These are phyloP conservation scores for Lepiota brunneoincarnata DNA, from an alignment of 768 basidiomycete species.

Conservation along the genomic window DNA sequence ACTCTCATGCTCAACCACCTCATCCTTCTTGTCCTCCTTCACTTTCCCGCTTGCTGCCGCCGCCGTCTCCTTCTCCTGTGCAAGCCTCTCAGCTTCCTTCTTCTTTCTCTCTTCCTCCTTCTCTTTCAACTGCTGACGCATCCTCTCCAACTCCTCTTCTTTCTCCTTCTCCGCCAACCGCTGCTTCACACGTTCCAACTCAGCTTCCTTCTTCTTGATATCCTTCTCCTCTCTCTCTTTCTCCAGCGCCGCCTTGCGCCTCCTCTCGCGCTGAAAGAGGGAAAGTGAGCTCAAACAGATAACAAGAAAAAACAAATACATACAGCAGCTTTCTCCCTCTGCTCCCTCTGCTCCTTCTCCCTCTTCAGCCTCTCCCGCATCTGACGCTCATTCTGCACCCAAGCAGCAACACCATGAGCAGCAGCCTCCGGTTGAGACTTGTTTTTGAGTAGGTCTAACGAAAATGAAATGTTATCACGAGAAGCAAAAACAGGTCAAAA, in stretches of 20 bases:
- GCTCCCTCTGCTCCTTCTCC: constrained; percentile 71
- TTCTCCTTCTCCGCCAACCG: constrained; percentile 53
- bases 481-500: background rate
- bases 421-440: constrained; percentile 81
- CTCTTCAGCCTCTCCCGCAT: constrained; percentile 70
- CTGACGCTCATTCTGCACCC: constrained; percentile 75
- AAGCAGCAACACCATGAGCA: constrained; percentile 59
- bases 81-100: constrained; percentile 23
- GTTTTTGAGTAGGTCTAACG: constrained; percentile 73
- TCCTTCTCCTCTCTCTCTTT: constrained; percentile 62
- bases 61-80: constrained; percentile 22
- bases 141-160: constrained; percentile 38
- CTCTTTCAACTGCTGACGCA: constrained; percentile 42
- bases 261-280: constrained; percentile 40
- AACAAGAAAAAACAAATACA: constrained; percentile 23
- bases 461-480: constrained; percentile 6
- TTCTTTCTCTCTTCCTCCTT: constrained; percentile 36
- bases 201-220: constrained; percentile 62
- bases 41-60: constrained; percentile 15
- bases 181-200: constrained; percentile 50
- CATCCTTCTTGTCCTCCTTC: constrained; percentile 23
- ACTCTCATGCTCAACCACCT: constrained; percentile 36
- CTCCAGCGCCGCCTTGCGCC: constrained; percentile 50
- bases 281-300: background rate
- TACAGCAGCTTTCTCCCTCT: constrained; percentile 67